These are phyloP conservation scores for Andrographis paniculata DNA, from an alignment of 305 asterid species.

Conservation along the genomic window DNA sequence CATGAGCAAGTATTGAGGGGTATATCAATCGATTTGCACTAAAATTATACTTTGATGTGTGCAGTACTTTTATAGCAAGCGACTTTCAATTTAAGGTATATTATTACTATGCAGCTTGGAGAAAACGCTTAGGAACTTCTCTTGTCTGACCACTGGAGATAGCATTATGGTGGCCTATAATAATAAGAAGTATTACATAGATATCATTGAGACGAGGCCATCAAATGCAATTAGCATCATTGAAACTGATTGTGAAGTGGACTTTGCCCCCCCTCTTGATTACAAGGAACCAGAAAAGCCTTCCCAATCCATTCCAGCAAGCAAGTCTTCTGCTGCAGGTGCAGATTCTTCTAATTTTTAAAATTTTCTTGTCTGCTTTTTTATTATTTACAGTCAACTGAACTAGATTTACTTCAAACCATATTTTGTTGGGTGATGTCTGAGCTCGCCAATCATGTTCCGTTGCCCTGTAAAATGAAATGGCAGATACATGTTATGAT, in stretches of 20 bases:
- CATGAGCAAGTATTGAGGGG: too few relatives aligned
- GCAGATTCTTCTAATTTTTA: slow-evolving; percentile 5
- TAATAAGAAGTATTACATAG: slow-evolving; percentile 85
- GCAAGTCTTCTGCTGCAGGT: slow-evolving; percentile 77
- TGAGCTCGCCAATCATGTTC: too few relatives aligned
- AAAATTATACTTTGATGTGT: too few relatives aligned
- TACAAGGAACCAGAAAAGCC: slow-evolving; percentile 93
- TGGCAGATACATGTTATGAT: too few relatives aligned
- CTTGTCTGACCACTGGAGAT: slow-evolving; percentile 93
- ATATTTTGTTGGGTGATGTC: too few relatives aligned
- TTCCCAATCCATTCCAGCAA: slow-evolving; percentile 29
- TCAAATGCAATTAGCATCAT: slow-evolving; percentile 82
- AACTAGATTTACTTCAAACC: too few relatives aligned
- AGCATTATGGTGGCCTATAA: slow-evolving; percentile 99
- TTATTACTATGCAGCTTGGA: slow-evolving; percentile 71
- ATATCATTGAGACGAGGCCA: slow-evolving; percentile 91
- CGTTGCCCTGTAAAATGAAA: too few relatives aligned
- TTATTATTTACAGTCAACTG: background rate
- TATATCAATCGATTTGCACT: too few relatives aligned
- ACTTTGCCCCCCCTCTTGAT: slow-evolving; percentile 98
- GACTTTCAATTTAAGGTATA: slow-evolving; percentile 4
- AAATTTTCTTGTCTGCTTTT: background rate
- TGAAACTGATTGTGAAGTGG: slow-evolving; percentile 99
- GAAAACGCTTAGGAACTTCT: slow-evolving; percentile 91
- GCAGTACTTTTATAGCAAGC: too few relatives aligned